Percentiles rank a stretch among this genome's conserved stretches.
phyloP scores from a whole-genome alignment of 768 basidiomycete species.

The Saitozyma podzolica region DNA sequence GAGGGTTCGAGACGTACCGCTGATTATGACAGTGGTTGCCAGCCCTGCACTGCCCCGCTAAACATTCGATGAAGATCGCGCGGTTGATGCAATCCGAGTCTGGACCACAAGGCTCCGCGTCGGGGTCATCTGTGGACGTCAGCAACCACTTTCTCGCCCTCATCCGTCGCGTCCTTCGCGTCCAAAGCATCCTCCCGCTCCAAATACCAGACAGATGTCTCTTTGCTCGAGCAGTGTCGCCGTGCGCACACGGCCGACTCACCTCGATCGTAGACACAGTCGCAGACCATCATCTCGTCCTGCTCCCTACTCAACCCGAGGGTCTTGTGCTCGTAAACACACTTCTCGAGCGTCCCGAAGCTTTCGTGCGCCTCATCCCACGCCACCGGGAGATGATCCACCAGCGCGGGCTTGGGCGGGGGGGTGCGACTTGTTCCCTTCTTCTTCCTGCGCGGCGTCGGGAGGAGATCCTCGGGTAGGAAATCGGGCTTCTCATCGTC shows the following conservation, averaged over 20 bases:
- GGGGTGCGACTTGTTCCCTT: conserved; percentile 12
- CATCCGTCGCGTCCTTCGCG: no score
- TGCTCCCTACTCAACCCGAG: conserved; percentile 85
- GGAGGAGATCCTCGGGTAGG: not conserved
- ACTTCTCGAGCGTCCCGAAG: conserved; percentile 71
- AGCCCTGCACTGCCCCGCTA: conserved; percentile 85
- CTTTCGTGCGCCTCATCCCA: conserved; percentile 68
- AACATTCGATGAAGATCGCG: conserved; percentile 93
- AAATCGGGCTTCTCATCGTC: no score
- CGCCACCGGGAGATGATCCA: conserved; percentile 75
- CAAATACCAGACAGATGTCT: no score
- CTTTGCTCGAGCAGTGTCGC: no score
- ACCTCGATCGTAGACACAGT: conserved; percentile 83
- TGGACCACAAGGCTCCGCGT: conserved; percentile 73
- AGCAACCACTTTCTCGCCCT: conserved; percentile 21
- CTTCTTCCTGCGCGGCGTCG: conserved; percentile 1
- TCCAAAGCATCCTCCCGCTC: no score
- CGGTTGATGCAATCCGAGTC: conserved; percentile 94
- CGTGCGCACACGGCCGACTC: conserved; percentile 53
- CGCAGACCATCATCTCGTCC: conserved; percentile 92
- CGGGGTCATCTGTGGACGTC: conserved; percentile 59
- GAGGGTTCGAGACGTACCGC: conserved; percentile 61
- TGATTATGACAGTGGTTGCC: conserved; percentile 83
- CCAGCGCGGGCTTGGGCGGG: conserved; percentile 55
- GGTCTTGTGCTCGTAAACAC: conserved; percentile 82